Evolutionary conservation across 768 basidiomycete genomes (phyloP), one percentile per base, ranked within the genome.

Genomic region (Neoboletus magnificus): DNA sequence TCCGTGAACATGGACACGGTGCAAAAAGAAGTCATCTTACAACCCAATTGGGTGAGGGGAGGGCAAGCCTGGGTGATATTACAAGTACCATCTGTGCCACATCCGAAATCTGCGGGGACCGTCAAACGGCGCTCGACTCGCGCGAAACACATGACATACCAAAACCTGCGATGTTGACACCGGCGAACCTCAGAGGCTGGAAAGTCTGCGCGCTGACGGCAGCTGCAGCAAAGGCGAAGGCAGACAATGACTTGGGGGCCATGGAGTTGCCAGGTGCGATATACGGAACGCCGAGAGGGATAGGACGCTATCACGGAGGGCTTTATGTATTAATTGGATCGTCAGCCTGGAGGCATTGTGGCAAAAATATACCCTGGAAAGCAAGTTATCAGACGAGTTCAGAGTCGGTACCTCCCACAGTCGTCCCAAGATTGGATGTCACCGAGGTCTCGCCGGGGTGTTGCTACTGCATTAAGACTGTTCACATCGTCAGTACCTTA

Each of bases 131-230:
- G 12, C 9, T 50, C 5, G 2, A 22, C 8, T 42, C 3, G 13
- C 1, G 8, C 18, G 16, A 9, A 48, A 49, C 3, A 33, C n/a
- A 20, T 13, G 1, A 29, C 47, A 15, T 44, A 65, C 68, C 82
- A 57, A 80, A 82, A 2, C 82, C 81, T 30, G 80, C 71, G 48
- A 83, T 82, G 62, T 83, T 82, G 23, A 83, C 73, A 48, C 82
- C 80, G 9, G 70, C 70, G 49, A 76, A 74, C 42, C 61, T 60
- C 27, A 81, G 65, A 20, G 64, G 44, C 35, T 37, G 30, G 57
- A 55, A 50, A 22, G 54, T 43, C 10, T 69, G 64, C 4, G 53
- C 70, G 15, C 46, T 53, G 54, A 58, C 62, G 22, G 60, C 52
- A 2, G 48, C 42, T n/a, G 52, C 49, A 27, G 58, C 48, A 30